Percentiles rank a stretch among this genome's conserved stretches.
These are phyloP conservation scores for Scutellaria minor DNA, from an alignment of 257 asterid species.

Conservation along the genomic window DNA sequence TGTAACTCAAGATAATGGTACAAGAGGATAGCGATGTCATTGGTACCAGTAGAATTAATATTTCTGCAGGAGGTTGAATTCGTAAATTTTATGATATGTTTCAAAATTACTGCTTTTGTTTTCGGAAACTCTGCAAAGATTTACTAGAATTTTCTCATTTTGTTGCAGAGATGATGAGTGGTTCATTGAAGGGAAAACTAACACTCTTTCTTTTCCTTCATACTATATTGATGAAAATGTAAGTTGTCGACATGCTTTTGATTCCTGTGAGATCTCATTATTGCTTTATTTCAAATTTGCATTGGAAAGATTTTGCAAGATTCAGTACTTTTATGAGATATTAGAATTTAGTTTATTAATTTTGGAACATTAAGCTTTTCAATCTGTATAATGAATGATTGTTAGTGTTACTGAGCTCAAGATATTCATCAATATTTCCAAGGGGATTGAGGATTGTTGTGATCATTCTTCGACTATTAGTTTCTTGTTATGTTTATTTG, in stretches of 20 bases:
- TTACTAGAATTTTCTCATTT: slow-evolving; percentile 32
- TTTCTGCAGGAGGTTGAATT: slow-evolving; percentile 21
- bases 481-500: not conserved
- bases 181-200: slow-evolving; percentile 83
- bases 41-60: slow-evolving; percentile 1
- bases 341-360: slow-evolving; percentile 11
- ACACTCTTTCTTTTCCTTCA: slow-evolving; percentile 89
- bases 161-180: slow-evolving; percentile 93
- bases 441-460: slow-evolving; percentile 23
- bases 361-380: slow-evolving; percentile 20
- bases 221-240: slow-evolving; percentile 98
- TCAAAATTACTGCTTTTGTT: slow-evolving; percentile 1
- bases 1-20: slow-evolving; percentile 12
- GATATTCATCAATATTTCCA: slow-evolving; percentile 21
- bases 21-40: not conserved
- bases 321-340: slow-evolving; percentile 1
- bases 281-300: slow-evolving; percentile 11
- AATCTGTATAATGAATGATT: slow-evolving; percentile 22
- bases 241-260: slow-evolving; percentile 45
- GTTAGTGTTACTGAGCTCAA: slow-evolving; percentile 17
- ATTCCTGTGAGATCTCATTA: slow-evolving; percentile 24
- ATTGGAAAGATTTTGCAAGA: slow-evolving; percentile 35
- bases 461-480: slow-evolving; percentile 19
- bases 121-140: slow-evolving; percentile 14
- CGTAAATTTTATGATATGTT: slow-evolving; percentile 20